Conservation (phyloP, 192 early-diverging fungal genomes). For the Paraglomus brasilianum region DNA sequence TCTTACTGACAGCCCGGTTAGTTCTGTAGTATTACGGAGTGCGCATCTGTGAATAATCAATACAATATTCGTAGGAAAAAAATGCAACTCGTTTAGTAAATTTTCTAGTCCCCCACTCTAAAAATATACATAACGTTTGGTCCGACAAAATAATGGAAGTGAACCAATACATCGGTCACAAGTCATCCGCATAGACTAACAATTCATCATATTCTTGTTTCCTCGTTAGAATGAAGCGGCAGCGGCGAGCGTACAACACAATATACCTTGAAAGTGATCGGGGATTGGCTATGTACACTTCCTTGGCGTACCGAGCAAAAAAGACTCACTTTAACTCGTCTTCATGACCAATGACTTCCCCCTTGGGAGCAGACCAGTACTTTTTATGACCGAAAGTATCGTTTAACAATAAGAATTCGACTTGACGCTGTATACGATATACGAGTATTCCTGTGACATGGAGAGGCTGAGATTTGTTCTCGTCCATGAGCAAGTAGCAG, state of each 20-base stretch:
- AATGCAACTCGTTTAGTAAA: conserved; percentile 23
- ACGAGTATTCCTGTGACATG: conserved; percentile 68
- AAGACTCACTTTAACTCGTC: conserved; percentile 76
- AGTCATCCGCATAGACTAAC: not conserved
- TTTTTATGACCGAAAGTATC: conserved; percentile 76
- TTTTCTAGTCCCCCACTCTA: not conserved
- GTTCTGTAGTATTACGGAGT: conserved; percentile 69
- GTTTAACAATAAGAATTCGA: conserved; percentile 83
- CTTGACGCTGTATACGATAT: conserved; percentile 66
- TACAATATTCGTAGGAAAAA: not conserved
- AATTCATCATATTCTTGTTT: not conserved
- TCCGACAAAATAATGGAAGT: not conserved
- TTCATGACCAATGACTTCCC: conserved; percentile 72
- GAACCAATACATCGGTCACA: not conserved
- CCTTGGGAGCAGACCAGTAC: conserved; percentile 85
- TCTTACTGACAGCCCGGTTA: conserved; percentile 67
- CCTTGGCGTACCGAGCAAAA: not conserved
- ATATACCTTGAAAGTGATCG: too few species aligned
- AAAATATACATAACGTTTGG: not conserved
- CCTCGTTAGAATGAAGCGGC: not conserved
- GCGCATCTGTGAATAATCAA: conserved; percentile 60
- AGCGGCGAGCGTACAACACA: not conserved
- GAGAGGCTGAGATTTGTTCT: conserved; percentile 32
- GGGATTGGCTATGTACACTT: too few species aligned
- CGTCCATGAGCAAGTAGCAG: conserved; percentile 28